Conservation (phyloP, 352 stramenopile genomes). For the Phytophthora idaei region DNA sequence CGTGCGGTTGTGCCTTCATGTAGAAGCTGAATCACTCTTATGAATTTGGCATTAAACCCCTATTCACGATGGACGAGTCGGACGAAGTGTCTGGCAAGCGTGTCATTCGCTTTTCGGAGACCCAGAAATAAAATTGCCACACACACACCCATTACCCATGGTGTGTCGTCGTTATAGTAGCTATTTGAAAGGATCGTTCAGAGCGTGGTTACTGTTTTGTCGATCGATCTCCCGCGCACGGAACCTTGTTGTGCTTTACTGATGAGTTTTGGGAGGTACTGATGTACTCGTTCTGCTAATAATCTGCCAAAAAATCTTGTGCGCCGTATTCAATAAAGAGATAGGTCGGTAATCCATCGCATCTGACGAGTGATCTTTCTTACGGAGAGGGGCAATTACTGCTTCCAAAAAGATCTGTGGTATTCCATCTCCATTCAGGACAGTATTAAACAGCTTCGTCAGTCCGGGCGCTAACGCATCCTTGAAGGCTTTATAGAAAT, state of each 20-base stretch:
- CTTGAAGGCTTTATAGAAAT: slow-evolving; percentile 17
- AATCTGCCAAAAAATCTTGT: slow-evolving; percentile 10
- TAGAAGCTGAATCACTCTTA: not conserved
- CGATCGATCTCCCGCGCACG: slow-evolving; percentile 1
- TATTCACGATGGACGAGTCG: not conserved
- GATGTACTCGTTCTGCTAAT: slow-evolving; percentile 4
- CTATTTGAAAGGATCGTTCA: not conserved
- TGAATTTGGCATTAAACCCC: not conserved
- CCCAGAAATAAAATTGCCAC: not conserved
- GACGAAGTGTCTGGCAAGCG: not conserved
- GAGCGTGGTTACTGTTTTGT: slow-evolving; percentile 2
- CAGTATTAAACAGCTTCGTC: not conserved
- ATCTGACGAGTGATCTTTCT: slow-evolving; percentile 14
- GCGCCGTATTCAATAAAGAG: slow-evolving; percentile 10
- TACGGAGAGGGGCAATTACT: not conserved
- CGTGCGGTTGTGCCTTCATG: not conserved
- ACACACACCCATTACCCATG: not conserved
- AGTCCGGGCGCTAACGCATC: not conserved
- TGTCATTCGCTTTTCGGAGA: slow-evolving; percentile 1
- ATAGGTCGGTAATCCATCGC: slow-evolving; percentile 20
- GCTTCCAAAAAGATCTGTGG: not conserved
- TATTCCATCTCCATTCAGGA: not conserved
- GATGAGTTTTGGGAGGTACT: slow-evolving; percentile 3
- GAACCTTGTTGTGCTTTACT: slow-evolving; percentile 12
- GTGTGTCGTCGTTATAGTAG: not conserved